Evolutionary conservation across 2,329 filamentous ascomycete species (phyloP).

Genomic region (Knoxdaviesia capensis): DNA sequence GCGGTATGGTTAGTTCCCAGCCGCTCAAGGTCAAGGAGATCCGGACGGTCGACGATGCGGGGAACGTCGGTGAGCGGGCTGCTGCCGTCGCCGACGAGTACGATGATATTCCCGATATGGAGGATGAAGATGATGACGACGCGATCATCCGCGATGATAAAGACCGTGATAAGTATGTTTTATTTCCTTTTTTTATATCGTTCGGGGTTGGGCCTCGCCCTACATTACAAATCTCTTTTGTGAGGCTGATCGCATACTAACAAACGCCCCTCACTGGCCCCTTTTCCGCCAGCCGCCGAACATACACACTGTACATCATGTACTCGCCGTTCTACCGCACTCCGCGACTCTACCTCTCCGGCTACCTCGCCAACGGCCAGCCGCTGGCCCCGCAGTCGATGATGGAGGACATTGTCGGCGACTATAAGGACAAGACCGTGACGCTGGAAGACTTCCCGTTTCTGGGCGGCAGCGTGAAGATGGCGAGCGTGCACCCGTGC

Average conservation of each 20-base stretch:
- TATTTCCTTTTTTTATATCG: background rate
- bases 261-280: background rate
- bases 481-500: slow-evolving; percentile 92
- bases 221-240: too few relatives aligned
- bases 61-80: slow-evolving; percentile 60
- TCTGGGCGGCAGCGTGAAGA: slow-evolving; percentile 79
- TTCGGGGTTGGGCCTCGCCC: too few relatives aligned
- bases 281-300: slow-evolving; percentile 50
- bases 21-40: slow-evolving; percentile 65
- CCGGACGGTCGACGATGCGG: slow-evolving; percentile 71
- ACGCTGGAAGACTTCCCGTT: slow-evolving; percentile 96
- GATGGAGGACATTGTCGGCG: slow-evolving; percentile 93
- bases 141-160: slow-evolving; percentile 66
- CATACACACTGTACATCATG: slow-evolving; percentile 97
- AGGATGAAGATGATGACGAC: slow-evolving; percentile 92
- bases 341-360: slow-evolving; percentile 83
- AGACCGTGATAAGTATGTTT: slow-evolving; percentile 1
- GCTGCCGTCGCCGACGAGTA: slow-evolving; percentile 50
- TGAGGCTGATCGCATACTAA: background rate
- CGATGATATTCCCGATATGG: slow-evolving; percentile 95
- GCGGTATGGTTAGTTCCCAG: slow-evolving; percentile 54
- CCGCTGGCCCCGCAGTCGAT: slow-evolving; percentile 67
- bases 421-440: slow-evolving; percentile 97
- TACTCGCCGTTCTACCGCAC: slow-evolving; percentile 96
- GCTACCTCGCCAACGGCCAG: slow-evolving; percentile 61